These are phyloP conservation scores for Yamadazyma kitorensis DNA, from an alignment of 805 yeast species.

Conservation along the genomic window DNA sequence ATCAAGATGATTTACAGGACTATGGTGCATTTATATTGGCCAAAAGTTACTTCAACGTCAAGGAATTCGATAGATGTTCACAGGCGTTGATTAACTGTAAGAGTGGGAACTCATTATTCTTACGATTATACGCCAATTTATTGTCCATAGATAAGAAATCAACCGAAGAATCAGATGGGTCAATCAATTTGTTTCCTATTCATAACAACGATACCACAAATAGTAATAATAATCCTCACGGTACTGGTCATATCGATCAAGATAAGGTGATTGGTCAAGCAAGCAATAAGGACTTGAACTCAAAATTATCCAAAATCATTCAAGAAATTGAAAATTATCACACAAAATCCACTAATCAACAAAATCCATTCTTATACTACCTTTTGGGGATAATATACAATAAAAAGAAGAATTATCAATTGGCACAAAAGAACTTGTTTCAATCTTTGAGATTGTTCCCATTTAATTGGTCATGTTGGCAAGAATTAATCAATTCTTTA, in stretches of 20 bases:
- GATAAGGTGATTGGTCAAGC: conserved; percentile 1
- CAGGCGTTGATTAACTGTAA: conserved; percentile 50
- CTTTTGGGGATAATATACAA: conserved; percentile 66
- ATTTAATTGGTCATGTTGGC: conserved; percentile 93
- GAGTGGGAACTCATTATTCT: conserved; percentile 54
- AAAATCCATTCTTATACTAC: conserved; percentile 63
- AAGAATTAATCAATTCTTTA: conserved; percentile 65
- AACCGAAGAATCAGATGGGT: conserved; percentile 70
- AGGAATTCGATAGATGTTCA: conserved; percentile 81
- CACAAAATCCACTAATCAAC: conserved; percentile 21
- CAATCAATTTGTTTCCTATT: conserved; percentile 42
- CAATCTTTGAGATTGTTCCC: conserved; percentile 69
- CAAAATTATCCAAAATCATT: conserved; percentile 30
- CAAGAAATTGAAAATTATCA: conserved; percentile 39
- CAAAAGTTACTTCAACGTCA: conserved; percentile 69
- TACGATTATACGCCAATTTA: conserved; percentile 65
- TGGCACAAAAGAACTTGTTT: conserved; percentile 61
- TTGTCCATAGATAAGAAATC: conserved; percentile 74
- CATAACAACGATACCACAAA: conserved; percentile 17
- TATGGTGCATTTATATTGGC: conserved; percentile 56
- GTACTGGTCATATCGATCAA: background rate
- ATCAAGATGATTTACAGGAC: conserved; percentile 34
- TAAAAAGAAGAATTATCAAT: conserved; percentile 55
- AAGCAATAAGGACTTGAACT: conserved; percentile 21
- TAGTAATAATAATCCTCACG: conserved; percentile 3